A percentile compares a stretch with the other conserved stretches of the same genome.
These are phyloP conservation scores for Beauveria asiatica DNA, from an alignment of 2,329 filamentous ascomycete genomes.

Conservation along the genomic window DNA sequence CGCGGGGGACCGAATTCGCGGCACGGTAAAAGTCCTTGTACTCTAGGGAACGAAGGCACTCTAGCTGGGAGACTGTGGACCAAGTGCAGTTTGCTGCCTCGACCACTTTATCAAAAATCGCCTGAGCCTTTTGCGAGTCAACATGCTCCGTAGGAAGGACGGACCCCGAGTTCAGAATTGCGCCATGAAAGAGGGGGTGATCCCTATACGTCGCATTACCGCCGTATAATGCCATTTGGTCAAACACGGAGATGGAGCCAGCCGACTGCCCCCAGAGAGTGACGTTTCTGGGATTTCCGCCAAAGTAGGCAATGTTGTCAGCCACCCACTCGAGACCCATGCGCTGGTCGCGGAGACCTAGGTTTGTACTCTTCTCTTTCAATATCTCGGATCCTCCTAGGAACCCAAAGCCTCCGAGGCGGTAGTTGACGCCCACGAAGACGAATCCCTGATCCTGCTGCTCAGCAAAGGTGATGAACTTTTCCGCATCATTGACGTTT, in stretches of 20 bases:
- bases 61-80: too few relatives aligned
- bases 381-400: slow-evolving; percentile 47
- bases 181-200: slow-evolving; percentile 52
- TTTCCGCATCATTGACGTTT: slow-evolving; percentile 28
- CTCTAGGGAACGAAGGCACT: too few relatives aligned
- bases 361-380: slow-evolving; percentile 46
- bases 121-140: too few relatives aligned
- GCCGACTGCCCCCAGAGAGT: too few relatives aligned
- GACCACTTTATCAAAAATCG: too few relatives aligned
- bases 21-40: too few relatives aligned
- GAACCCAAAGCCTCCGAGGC: slow-evolving; percentile 54
- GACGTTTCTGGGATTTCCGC: too few relatives aligned
- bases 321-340: slow-evolving; percentile 41
- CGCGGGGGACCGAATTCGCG: too few relatives aligned
- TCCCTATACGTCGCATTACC: slow-evolving; percentile 56
- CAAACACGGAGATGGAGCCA: slow-evolving; percentile 31
- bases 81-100: too few relatives aligned
- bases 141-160: too few relatives aligned
- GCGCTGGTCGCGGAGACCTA: slow-evolving; percentile 53
- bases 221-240: slow-evolving; percentile 54
- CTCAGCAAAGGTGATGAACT: slow-evolving; percentile 26
- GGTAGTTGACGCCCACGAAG: slow-evolving; percentile 58
- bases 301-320: too few relatives aligned
- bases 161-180: too few relatives aligned
- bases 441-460: slow-evolving; percentile 46